Evolutionary conservation across 192 early-diverging fungal genomes (phyloP), one percentile per base, ranked within the genome.

Genomic region (Gryganskiella cystojenkinii): DNA sequence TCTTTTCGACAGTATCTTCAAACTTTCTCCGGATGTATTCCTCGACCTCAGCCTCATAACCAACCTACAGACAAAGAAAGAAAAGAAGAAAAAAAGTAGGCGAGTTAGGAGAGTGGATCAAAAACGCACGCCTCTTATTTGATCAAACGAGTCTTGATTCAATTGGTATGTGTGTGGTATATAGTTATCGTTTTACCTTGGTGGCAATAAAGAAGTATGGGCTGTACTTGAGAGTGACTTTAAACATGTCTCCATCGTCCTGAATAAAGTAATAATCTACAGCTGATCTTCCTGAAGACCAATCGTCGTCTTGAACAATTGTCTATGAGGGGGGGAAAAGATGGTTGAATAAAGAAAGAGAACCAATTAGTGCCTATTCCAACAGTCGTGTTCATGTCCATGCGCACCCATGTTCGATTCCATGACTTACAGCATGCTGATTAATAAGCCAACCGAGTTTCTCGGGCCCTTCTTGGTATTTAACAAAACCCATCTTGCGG

Each of bases 191-290:
- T n/a, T 45, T 47, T 81, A 92, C 92, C 85, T 94, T 87, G 80
- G 94, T 92, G 8, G 93, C 81, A 31, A 99, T 79, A 54, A 87
- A 98, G 59, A 99, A 95, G 80, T 99, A 99, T 0, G 98, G 96
- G 50, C 89, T 85, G 79, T 94, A 97, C 13, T 88, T 50, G 5
- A 96, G 33, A 4, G 95, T 97, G 31, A 89, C 85, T 67, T 96
- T 98, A 83, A 99, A 99, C 17, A 90, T 89, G 27, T 85, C 86
- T 33, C 95, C 94, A 50, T 94, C 93, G 30, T 94, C 94, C 60
- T 95, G 91, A 37, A 98, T 81, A 75, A 99, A 99, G 69, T 97
- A 98, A 49, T 92, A 91, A 80, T 98, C 95, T 4, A 97, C 90
- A 0, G 90, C 96, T 0, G 95, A 70, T 50, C 87, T 85, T 27